phyloP scores from a whole-genome alignment of 1,284 basidiomycete genomes.

The Grifola frondosa region DNA sequence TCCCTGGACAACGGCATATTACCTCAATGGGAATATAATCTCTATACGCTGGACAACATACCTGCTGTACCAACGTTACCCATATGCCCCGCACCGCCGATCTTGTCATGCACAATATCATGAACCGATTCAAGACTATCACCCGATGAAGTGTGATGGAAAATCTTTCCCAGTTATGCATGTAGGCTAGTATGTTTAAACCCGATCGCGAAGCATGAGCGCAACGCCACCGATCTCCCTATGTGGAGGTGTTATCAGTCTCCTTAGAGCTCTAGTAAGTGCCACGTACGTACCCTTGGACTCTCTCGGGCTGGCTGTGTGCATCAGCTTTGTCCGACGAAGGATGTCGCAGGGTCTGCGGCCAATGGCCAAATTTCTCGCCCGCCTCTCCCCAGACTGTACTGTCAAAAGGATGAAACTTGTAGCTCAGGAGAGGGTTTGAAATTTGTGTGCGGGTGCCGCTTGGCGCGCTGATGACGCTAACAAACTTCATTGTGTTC shows the following conservation, averaged over 20 bases:
- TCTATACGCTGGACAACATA: neutral
- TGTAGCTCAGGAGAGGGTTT: conserved; percentile 6
- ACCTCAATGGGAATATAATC: neutral
- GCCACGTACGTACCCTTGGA: conserved; percentile 3
- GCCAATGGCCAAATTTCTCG: conserved; percentile 5
- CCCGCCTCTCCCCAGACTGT: conserved; percentile 1
- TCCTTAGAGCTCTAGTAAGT: conserved; percentile 1
- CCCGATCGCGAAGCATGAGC: neutral
- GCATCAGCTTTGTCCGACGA: neutral
- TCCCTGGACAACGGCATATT: conserved; percentile 13
- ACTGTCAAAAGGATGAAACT: conserved; percentile 1
- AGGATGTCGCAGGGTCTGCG: conserved; percentile 1
- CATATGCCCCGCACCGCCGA: conserved; percentile 6
- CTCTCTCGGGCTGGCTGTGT: neutral
- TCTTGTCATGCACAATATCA: conserved; percentile 3
- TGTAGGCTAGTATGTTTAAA: neutral
- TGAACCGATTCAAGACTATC: conserved; percentile 10
- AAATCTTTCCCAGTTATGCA: neutral
- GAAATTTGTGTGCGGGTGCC: neutral
- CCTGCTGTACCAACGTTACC: conserved; percentile 3
- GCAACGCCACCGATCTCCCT: neutral
- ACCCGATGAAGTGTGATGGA: neutral
- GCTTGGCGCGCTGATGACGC: neutral
- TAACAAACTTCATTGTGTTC: neutral
- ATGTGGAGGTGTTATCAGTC: neutral